Evolutionary conservation across 768 basidiomycete genomes (phyloP).

Genomic region (Agaricus blazei): DNA sequence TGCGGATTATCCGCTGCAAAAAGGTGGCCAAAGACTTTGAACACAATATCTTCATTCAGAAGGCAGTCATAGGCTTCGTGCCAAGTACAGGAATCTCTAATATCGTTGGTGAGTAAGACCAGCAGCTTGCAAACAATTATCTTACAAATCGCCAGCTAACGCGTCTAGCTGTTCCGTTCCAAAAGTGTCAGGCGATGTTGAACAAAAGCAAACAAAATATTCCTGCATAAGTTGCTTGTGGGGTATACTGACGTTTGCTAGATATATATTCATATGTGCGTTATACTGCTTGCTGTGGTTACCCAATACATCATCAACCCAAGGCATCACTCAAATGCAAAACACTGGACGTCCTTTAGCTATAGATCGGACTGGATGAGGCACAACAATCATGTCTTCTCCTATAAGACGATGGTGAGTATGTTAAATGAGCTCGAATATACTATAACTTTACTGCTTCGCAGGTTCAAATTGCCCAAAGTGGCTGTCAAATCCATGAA

Average conservation of each 20-base stretch:
- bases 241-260: slow-evolving; percentile 24
- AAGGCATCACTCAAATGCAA: slow-evolving; percentile 5
- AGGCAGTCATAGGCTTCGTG: slow-evolving; percentile 22
- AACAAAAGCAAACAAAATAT: slow-evolving; percentile 25
- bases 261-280: slow-evolving; percentile 27
- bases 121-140: neutral
- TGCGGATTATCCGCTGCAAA: slow-evolving; percentile 29
- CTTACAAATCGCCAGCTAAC: slow-evolving; percentile 16
- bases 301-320: slow-evolving; percentile 29
- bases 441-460: neutral
- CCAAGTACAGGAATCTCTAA: slow-evolving; percentile 13
- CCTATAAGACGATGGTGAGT: too few relatives aligned
- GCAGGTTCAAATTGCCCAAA: too few relatives aligned
- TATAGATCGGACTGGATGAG: slow-evolving; percentile 10
- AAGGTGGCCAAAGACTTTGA: slow-evolving; percentile 19
- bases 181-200: slow-evolving; percentile 27
- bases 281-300: slow-evolving; percentile 31
- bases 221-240: slow-evolving; percentile 22
- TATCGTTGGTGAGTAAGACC: neutral
- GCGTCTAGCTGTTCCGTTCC: slow-evolving; percentile 25
- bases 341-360: slow-evolving; percentile 11
- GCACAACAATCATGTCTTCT: neutral
- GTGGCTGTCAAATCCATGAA: too few relatives aligned
- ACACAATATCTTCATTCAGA: slow-evolving; percentile 19
- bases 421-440: neutral